Evolutionary conservation across 2,329 filamentous ascomycete species (phyloP), one percentile per base, ranked within the genome.

Genomic region (Talaromyces sp.): DNA sequence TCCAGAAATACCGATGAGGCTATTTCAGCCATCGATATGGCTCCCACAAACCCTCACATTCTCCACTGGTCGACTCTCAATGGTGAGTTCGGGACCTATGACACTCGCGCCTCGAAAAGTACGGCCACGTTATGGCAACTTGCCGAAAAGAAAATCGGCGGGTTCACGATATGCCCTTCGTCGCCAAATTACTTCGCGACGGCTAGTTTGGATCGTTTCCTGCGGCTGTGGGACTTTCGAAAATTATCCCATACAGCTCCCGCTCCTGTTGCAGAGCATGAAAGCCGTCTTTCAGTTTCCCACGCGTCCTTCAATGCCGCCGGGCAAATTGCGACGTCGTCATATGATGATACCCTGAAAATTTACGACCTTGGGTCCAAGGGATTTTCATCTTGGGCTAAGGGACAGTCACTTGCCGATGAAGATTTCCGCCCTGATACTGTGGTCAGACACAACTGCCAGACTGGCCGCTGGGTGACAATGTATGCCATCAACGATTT

Each of bases 331-430:
- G 94, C 92, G 0, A 99, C 94, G 0, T 89, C 91, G 0, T 93
- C 89, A 0, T 99, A 99, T 69, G 94, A 99, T 66, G 91, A 99
- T 64, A 96, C 90, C 0, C 83, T 99, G 59, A 97, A 97, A 68
- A 88, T 99, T 9, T 91, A 97, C 74, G 84, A 92, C 61, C 89
- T 96, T 61, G 79, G 75, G 4, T 69, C 75, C 8, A 77, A 82
- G 0, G 80, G 82, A 8, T 80, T 86, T 0, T 71, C 76, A 0
- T 75, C 77, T 1, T 92, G 85, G 85, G 80, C 77, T 59, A 70
- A 77, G 1, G 85, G 82, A 0, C 78, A 83, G 47, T 79, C 81
- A 2, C 70, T 96, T 10, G 70, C 74, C 0, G 80, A 85, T 10
- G 70, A 74, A 0, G 80, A 85, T 7, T 89, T 96, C 81, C 76